phyloP scores from a whole-genome alignment of 257 asterid genomes.

The Thymus mandschuricus region DNA sequence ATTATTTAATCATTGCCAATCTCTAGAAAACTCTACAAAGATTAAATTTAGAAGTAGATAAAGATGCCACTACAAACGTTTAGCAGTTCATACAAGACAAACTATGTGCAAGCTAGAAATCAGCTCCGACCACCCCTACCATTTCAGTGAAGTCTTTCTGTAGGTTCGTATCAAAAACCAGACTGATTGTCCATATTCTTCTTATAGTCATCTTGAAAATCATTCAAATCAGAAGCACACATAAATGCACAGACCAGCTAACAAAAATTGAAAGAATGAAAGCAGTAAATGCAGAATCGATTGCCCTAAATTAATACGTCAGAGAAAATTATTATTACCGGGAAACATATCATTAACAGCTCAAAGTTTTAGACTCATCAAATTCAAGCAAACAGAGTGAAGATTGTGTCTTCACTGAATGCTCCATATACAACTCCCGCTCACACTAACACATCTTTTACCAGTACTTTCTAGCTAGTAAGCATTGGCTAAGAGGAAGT shows the following conservation, averaged over 20 bases:
- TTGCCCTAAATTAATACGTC: neutral
- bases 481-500: neutral
- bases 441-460: neutral
- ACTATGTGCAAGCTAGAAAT: neutral
- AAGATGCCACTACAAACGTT: neutral
- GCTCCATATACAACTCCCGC: neutral
- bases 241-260: neutral
- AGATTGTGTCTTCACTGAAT: slow-evolving; percentile 1
- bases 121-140: neutral
- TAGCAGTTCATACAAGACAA: neutral
- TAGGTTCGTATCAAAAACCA: neutral
- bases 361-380: neutral
- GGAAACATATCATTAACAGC: neutral
- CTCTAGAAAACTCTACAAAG: neutral
- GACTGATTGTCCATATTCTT: neutral
- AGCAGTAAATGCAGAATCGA: slow-evolving; percentile 3
- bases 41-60: neutral
- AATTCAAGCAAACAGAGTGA: neutral
- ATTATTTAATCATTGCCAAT: neutral
- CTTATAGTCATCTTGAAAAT: neutral
- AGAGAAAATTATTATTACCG: neutral
- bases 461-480: neutral
- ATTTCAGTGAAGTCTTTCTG: neutral
- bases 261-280: neutral
- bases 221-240: neutral